Percentiles rank a stretch among this genome's conserved stretches.
Evolutionary conservation across 805 yeast species (phyloP).

Genomic region (Sugiyamaella qingdaonensis): DNA sequence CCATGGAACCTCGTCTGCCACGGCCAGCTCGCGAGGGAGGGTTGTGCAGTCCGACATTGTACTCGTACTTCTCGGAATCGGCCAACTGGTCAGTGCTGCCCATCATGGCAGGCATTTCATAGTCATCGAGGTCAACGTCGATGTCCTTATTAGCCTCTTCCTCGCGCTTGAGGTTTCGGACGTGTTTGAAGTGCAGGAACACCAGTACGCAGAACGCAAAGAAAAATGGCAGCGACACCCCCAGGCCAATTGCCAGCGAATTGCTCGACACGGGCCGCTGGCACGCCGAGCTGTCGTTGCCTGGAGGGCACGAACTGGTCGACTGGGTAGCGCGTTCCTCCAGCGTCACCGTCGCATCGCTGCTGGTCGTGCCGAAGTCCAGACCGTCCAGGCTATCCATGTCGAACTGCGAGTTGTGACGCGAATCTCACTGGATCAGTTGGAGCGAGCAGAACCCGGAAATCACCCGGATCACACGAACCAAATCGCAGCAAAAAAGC

Average conservation of each 20-base stretch:
- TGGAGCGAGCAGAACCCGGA: too few relatives aligned
- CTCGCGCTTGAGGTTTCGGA: constrained; percentile 31
- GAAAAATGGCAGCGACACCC: constrained; percentile 38
- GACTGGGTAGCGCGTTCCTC: too few relatives aligned
- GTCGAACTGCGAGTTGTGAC: background rate
- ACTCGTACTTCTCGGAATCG: background rate
- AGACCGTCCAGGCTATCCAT: background rate
- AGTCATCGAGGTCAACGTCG: constrained; percentile 34
- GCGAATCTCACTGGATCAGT: background rate
- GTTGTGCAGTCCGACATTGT: background rate
- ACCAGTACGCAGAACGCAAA: constrained; percentile 30
- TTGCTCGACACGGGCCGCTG: constrained; percentile 20
- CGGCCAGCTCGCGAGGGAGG: background rate
- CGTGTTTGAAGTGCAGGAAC: constrained; percentile 33
- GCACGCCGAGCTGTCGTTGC: constrained; percentile 17
- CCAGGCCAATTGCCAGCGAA: constrained; percentile 31
- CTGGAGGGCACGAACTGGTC: background rate
- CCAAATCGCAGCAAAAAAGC: too few relatives aligned
- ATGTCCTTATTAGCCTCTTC: constrained; percentile 33
- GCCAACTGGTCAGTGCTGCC: background rate
- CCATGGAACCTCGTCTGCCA: constrained; percentile 3
- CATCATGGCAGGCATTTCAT: constrained; percentile 14
- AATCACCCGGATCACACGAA: too few relatives aligned
- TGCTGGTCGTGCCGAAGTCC: background rate
- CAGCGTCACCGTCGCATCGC: too few relatives aligned